These are phyloP conservation scores for Cladobotryum protrusum DNA, from an alignment of 2,329 filamentous ascomycete species.

Conservation along the genomic window DNA sequence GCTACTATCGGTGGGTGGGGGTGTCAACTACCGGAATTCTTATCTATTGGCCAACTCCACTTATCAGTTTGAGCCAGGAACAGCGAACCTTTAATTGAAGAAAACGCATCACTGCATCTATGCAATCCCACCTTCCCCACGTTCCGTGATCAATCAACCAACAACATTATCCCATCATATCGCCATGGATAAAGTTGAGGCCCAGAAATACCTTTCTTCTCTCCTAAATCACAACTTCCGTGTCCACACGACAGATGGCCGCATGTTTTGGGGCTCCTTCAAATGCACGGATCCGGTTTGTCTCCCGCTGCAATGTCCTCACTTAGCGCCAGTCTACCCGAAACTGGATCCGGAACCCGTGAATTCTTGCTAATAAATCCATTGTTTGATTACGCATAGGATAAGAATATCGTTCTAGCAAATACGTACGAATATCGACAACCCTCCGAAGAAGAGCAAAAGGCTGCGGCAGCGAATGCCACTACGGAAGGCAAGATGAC, in stretches of 20 bases:
- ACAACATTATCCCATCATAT: background rate
- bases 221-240: conserved; percentile 75
- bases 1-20: background rate
- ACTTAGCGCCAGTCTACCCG: no score
- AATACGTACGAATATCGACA: conserved; percentile 85
- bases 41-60: conserved; percentile 6
- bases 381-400: conserved; percentile 43
- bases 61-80: background rate
- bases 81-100: background rate
- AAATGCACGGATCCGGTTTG: conserved; percentile 90
- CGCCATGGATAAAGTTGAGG: conserved; percentile 45
- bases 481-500: conserved; percentile 41
- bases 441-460: conserved; percentile 49
- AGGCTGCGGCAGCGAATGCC: conserved; percentile 28
- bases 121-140: background rate
- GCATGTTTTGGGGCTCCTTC: conserved; percentile 84
- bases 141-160: background rate
- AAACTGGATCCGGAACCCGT: no score
- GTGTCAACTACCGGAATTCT: background rate
- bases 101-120: background rate
- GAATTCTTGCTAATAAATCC: background rate
- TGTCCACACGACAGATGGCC: conserved; percentile 72
- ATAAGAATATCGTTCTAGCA: conserved; percentile 80
- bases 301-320: conserved; percentile 15
- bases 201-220: conserved; percentile 51